These are phyloP conservation scores for Closterium sp. DNA, from an alignment of 139 green algal species.

Conservation along the genomic window DNA sequence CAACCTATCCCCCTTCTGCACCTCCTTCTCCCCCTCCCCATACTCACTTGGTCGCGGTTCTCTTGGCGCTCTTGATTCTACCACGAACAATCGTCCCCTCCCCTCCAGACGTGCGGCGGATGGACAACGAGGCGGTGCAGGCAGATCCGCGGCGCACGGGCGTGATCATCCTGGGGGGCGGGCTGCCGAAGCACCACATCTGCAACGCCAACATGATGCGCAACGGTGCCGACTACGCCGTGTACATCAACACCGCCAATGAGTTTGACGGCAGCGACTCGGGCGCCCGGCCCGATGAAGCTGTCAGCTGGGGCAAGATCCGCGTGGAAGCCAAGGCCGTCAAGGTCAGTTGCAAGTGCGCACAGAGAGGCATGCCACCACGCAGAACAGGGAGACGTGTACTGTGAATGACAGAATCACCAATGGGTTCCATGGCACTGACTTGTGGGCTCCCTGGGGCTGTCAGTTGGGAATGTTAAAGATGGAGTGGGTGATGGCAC, in stretches of 20 bases:
- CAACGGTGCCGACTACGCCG: conserved; percentile 92
- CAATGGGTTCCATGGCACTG: not conserved
- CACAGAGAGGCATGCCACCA: too few species aligned
- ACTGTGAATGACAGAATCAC: too few species aligned
- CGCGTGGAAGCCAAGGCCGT: conserved; percentile 74
- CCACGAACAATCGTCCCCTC: not conserved
- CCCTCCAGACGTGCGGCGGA: conserved; percentile 69
- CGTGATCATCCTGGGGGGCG: conserved; percentile 91
- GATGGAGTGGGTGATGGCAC: too few species aligned
- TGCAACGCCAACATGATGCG: conserved; percentile 98
- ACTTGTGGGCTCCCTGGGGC: not conserved
- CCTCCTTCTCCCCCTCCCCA: not conserved
- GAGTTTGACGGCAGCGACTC: conserved; percentile 95
- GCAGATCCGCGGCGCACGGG: conserved; percentile 58
- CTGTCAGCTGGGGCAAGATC: conserved; percentile 97
- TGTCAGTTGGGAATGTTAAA: too few species aligned
- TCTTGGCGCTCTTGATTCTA: not conserved
- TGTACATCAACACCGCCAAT: conserved; percentile 62
- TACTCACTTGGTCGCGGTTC: not conserved
- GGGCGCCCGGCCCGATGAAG: conserved; percentile 91
- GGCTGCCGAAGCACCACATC: conserved; percentile 97
- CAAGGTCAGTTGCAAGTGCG: conserved; percentile 46
- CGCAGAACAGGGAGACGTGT: too few species aligned
- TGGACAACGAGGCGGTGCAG: conserved; percentile 83
- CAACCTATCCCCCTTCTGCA: too few species aligned